Evolutionary conservation across 768 basidiomycete species (phyloP).

Genomic region (Candolleomyces efflorescens): DNA sequence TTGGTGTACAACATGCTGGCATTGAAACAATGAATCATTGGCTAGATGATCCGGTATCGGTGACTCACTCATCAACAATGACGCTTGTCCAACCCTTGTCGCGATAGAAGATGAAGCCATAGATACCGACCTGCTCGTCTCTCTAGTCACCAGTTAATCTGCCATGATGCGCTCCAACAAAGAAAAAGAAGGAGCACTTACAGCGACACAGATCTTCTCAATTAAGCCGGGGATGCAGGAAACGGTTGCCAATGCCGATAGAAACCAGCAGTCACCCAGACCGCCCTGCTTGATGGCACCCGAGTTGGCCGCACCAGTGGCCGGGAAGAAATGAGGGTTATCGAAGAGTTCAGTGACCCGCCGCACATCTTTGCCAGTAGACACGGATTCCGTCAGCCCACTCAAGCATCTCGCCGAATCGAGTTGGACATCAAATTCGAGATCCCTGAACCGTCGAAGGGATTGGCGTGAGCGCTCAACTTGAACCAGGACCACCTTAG

Average conservation of each 20-base stretch:
- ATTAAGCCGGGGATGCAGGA: conserved; percentile 38
- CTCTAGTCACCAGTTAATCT: conserved; percentile 22
- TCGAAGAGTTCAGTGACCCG: conserved; percentile 51
- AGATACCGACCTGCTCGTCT: conserved; percentile 50
- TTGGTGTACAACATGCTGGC: conserved; percentile 43
- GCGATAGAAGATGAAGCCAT: conserved; percentile 55
- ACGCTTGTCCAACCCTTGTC: conserved; percentile 48
- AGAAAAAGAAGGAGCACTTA: conserved; percentile 10
- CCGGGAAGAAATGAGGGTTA: conserved; percentile 43
- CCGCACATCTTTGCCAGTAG: conserved; percentile 31
- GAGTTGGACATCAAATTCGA: conserved; percentile 47
- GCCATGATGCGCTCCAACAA: neutral
- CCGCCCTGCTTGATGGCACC: conserved; percentile 45
- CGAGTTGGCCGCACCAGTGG: conserved; percentile 33
- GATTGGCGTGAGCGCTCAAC: neutral
- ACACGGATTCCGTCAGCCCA: conserved; percentile 18
- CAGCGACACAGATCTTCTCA: conserved; percentile 44
- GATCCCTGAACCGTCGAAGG: conserved; percentile 41
- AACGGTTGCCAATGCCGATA: conserved; percentile 47
- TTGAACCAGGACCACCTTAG: too few relatives aligned
- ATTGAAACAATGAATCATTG: neutral
- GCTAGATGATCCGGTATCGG: neutral
- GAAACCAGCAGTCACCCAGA: conserved; percentile 51
- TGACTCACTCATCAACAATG: conserved; percentile 50
- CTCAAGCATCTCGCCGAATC: conserved; percentile 34